phyloP scores from a whole-genome alignment of 1,284 basidiomycete species.

The Ganoderma multipileum region DNA sequence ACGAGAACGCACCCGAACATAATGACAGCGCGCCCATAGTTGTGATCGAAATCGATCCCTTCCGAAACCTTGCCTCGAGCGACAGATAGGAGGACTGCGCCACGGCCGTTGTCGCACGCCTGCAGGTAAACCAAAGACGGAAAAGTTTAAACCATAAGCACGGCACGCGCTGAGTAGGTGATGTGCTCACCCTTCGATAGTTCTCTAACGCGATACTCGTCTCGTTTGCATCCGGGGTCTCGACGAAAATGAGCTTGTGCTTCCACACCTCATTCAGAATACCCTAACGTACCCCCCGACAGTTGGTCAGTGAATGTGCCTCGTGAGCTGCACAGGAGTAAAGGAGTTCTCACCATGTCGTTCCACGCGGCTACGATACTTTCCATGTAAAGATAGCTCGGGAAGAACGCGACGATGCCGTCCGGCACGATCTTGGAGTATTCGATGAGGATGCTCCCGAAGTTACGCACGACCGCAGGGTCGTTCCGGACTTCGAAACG shows the following conservation, averaged over 20 bases:
- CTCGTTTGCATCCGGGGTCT: slow-evolving; percentile 99
- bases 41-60: slow-evolving; percentile 99
- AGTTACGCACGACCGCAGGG: slow-evolving; percentile 98
- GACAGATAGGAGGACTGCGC: slow-evolving; percentile 95
- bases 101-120: slow-evolving; percentile 99
- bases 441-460: slow-evolving; percentile 97
- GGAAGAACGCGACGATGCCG: slow-evolving; percentile 99
- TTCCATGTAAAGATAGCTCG: slow-evolving; percentile 99
- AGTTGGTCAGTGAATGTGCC: slow-evolving; percentile 26
- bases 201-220: slow-evolving; percentile 98
- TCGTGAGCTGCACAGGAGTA: not conserved
- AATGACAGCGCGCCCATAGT: slow-evolving; percentile 98
- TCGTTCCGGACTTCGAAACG: slow-evolving; percentile 99
- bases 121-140: slow-evolving; percentile 38
- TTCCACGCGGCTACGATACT: slow-evolving; percentile 99
- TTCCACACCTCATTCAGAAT: slow-evolving; percentile 99
- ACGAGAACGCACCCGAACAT: slow-evolving; percentile 89
- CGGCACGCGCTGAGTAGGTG: too few species aligned
- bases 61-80: slow-evolving; percentile 99
- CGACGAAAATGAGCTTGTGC: slow-evolving; percentile 99
- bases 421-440: slow-evolving; percentile 98
- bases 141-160: not conserved
- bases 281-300: slow-evolving; percentile 60
- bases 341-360: slow-evolving; percentile 83
- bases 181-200: slow-evolving; percentile 81